These are phyloP conservation scores for Geosmithia morbida DNA, from an alignment of 2,329 filamentous ascomycete genomes.

Conservation along the genomic window DNA sequence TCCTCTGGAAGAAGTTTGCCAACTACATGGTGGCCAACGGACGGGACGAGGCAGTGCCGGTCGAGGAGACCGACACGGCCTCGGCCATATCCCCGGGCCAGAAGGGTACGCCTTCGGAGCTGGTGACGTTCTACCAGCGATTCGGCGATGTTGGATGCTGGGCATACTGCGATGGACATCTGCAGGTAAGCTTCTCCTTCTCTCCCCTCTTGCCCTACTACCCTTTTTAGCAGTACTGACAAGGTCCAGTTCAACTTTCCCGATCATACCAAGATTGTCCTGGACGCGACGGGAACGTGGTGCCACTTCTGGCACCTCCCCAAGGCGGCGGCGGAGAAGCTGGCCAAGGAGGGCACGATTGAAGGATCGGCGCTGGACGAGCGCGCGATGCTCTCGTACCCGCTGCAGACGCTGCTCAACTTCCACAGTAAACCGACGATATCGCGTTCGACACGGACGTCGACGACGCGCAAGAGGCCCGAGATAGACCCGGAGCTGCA, in stretches of 20 bases:
- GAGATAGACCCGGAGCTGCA: constrained; percentile 47
- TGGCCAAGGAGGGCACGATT: constrained; percentile 51
- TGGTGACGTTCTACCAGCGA: constrained; percentile 71
- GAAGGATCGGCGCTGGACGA: constrained; percentile 56
- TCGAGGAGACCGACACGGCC: constrained; percentile 30
- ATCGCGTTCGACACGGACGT: constrained; percentile 19
- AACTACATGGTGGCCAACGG: constrained; percentile 65
- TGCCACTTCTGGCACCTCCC: constrained; percentile 68
- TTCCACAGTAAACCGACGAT: constrained; percentile 35
- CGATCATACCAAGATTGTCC: constrained; percentile 73
- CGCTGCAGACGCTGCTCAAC: constrained; percentile 60
- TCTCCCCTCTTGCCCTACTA: no score
- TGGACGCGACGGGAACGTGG: constrained; percentile 60
- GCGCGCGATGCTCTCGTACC: constrained; percentile 57
- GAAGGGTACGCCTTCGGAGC: constrained; percentile 28
- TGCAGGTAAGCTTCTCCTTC: constrained; percentile 38
- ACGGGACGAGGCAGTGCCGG: constrained; percentile 46
- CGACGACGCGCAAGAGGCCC: constrained; percentile 35
- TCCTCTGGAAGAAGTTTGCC: constrained; percentile 60
- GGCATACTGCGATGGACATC: constrained; percentile 67
- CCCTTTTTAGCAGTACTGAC: neutral
- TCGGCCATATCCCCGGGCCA: constrained; percentile 22
- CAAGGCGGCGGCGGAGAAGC: constrained; percentile 51
- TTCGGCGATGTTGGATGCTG: constrained; percentile 71
- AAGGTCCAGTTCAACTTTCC: constrained; percentile 62